These are phyloP conservation scores for Ophiocordyceps camponoti-rufipedis DNA, from an alignment of 2,329 filamentous ascomycete genomes.

Conservation along the genomic window DNA sequence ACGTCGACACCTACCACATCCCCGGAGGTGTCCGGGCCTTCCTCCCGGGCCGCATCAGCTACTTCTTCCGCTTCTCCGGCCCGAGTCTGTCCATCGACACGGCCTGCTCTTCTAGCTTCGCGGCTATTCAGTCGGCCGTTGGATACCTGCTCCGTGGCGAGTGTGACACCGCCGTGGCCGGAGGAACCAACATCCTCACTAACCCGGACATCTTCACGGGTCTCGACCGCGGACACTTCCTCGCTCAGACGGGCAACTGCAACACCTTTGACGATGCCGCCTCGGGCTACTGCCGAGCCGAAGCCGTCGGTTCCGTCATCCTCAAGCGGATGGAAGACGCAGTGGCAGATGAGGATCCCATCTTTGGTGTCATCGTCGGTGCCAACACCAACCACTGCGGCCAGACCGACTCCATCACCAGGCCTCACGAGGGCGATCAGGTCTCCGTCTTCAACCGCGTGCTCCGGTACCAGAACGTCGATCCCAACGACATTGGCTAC, in stretches of 20 bases:
- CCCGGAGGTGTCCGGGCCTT: slow-evolving; percentile 22
- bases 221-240: slow-evolving; percentile 57
- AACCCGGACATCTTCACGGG: slow-evolving; percentile 63
- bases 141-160: slow-evolving; percentile 52
- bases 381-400: slow-evolving; percentile 39
- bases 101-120: slow-evolving; percentile 59
- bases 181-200: slow-evolving; percentile 46
- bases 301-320: slow-evolving; percentile 56
- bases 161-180: slow-evolving; percentile 65
- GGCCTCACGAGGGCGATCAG: slow-evolving; percentile 64
- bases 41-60: slow-evolving; percentile 26
- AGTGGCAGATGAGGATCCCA: slow-evolving; percentile 56
- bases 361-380: slow-evolving; percentile 57
- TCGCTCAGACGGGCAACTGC: slow-evolving; percentile 36
- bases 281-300: slow-evolving; percentile 68
- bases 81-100: slow-evolving; percentile 58
- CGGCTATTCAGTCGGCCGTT: slow-evolving; percentile 52
- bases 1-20: slow-evolving; percentile 41
- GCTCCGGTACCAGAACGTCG: slow-evolving; percentile 37
- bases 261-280: slow-evolving; percentile 68
- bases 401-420: slow-evolving; percentile 66
- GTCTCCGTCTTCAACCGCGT: slow-evolving; percentile 47
- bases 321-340: slow-evolving; percentile 70
- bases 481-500: slow-evolving; percentile 61
- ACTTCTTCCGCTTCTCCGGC: slow-evolving; percentile 60